Evolutionary conservation across 768 basidiomycete genomes (phyloP).

Genomic region (Mycena venus): DNA sequence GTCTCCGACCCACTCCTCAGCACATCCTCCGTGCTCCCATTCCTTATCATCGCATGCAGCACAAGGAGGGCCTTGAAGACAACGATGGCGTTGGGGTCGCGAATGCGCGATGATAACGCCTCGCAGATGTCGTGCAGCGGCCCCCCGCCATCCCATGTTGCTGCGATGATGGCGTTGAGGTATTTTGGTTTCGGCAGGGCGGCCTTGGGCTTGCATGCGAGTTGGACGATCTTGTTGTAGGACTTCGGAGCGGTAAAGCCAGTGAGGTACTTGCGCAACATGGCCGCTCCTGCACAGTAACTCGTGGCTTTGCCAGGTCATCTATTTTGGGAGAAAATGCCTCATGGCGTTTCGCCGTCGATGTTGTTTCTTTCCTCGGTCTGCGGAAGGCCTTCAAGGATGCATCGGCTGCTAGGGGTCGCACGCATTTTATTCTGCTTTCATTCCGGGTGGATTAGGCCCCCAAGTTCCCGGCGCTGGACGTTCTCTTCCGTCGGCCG

Average conservation of each 20-base stretch:
- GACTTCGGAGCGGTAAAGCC: constrained; percentile 20
- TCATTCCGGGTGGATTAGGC: no score
- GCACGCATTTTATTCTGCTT: no score
- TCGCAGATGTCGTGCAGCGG: constrained; percentile 94
- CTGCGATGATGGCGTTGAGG: constrained; percentile 94
- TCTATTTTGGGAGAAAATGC: no score
- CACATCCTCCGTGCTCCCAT: constrained; percentile 95
- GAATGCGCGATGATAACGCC: constrained; percentile 84
- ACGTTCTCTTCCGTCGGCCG: no score
- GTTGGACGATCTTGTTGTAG: constrained; percentile 93
- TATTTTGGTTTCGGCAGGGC: constrained; percentile 99
- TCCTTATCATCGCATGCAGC: constrained; percentile 95
- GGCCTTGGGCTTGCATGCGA: constrained; percentile 97
- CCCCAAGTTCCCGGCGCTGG: no score
- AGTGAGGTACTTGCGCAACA: no score
- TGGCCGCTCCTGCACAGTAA: no score
- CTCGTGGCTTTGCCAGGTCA: no score
- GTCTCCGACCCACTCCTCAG: constrained; percentile 84
- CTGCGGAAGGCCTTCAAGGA: no score
- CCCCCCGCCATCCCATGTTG: constrained; percentile 97
- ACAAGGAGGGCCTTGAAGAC: constrained; percentile 99
- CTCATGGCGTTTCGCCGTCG: no score
- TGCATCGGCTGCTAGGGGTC: no score
- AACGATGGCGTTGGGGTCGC: constrained; percentile 94
- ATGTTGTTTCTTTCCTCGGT: no score